A percentile compares a stretch with the other conserved stretches of the same genome.
phyloP scores from a whole-genome alignment of 2,329 filamentous ascomycete genomes.

The Blastomyces emzantsi region DNA sequence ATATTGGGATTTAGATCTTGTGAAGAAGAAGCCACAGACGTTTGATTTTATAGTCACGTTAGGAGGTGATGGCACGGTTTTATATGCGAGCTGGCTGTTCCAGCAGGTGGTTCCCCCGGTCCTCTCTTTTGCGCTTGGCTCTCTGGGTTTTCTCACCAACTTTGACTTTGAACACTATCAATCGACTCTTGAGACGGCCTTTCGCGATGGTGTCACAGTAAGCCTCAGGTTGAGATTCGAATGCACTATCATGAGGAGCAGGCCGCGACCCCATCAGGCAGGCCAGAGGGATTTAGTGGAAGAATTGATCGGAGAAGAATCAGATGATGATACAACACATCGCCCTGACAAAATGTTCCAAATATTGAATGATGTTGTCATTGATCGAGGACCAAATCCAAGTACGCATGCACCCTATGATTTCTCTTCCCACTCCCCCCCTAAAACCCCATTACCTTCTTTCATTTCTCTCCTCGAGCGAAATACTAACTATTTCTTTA shows the following conservation, averaged over 20 bases:
- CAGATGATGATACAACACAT: constrained; percentile 76
- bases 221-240: constrained; percentile 84
- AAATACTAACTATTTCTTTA: constrained; percentile 28
- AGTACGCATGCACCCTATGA: constrained; percentile 49
- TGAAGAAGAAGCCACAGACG: constrained; percentile 65
- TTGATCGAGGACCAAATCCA: constrained; percentile 87
- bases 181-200: constrained; percentile 59
- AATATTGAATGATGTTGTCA: constrained; percentile 93
- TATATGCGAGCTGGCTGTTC: constrained; percentile 95
- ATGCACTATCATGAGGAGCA: constrained; percentile 75
- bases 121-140: constrained; percentile 82
- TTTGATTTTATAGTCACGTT: constrained; percentile 93
- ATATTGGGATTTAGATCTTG: constrained; percentile 78
- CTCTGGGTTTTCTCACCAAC: constrained; percentile 89
- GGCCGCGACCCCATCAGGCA: constrained; percentile 25
- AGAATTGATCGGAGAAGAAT: constrained; percentile 79
- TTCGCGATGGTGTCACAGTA: constrained; percentile 76
- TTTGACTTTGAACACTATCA: constrained; percentile 79
- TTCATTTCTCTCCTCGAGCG: background rate
- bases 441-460: background rate
- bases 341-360: constrained; percentile 74
- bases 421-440: background rate
- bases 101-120: constrained; percentile 91
- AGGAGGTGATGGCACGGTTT: constrained; percentile 90
- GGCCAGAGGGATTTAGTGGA: constrained; percentile 65